Percentiles rank a stretch among this genome's conserved stretches.
Conservation (phyloP, 202 grass and related monocot genomes). For the Hordeum pubiflorum region DNA sequence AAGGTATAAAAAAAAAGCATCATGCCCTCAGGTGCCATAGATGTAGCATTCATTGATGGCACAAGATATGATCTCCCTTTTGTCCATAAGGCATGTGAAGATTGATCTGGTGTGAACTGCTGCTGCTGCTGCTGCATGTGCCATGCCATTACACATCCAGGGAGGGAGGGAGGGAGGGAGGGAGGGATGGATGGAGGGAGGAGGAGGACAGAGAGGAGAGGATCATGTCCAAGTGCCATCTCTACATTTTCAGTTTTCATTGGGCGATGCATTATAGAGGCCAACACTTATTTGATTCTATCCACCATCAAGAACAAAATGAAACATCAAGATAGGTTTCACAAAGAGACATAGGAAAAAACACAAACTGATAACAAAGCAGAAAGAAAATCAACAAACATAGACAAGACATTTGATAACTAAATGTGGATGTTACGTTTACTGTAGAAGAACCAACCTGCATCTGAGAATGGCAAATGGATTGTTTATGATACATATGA, state of each 20-base stretch:
- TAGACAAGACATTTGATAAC: neutral
- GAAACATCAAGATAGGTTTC: neutral
- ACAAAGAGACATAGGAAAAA: neutral
- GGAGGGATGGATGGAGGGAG: neutral
- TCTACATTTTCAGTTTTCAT: constrained; percentile 14
- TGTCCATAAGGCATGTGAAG: neutral
- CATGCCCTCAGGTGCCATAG: neutral
- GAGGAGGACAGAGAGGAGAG: too few relatives aligned
- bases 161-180: neutral
- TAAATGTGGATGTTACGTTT: neutral
- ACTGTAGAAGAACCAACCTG: neutral
- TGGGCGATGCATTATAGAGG: neutral
- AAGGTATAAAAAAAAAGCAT: neutral
- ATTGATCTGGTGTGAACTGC: neutral
- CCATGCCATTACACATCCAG: neutral
- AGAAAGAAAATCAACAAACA: neutral
- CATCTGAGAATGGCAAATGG: neutral
- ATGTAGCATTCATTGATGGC: constrained; percentile 10
- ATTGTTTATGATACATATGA: neutral
- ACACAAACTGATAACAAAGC: neutral
- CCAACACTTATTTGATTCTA: neutral
- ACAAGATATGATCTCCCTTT: neutral
- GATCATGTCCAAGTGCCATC: neutral
- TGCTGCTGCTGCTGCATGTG: neutral
- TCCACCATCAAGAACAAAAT: neutral